Percentiles rank a stretch among this genome's conserved stretches.
These are phyloP conservation scores for Xylaria flabelliformis DNA, from an alignment of 495 filamentous ascomycete species.

Conservation along the genomic window DNA sequence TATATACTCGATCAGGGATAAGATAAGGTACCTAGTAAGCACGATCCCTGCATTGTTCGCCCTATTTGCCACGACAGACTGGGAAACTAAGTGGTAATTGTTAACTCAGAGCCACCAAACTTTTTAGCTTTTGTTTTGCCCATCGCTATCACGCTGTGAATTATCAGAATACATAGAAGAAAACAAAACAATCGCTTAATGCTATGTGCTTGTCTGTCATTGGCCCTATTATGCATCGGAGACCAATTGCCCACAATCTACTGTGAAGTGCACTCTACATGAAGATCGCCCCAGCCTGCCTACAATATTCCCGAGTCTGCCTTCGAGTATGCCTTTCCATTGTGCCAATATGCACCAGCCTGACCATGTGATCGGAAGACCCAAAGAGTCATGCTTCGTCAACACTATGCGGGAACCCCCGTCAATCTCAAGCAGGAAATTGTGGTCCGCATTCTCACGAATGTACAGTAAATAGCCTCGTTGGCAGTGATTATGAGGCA, in stretches of 20 bases:
- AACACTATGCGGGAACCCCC: not conserved
- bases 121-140: not conserved
- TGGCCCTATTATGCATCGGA: not conserved
- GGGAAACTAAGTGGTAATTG: not conserved
- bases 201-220: not conserved
- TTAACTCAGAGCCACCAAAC: not conserved
- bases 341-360: not conserved
- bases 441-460: not conserved
- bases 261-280: not conserved
- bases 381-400: not conserved
- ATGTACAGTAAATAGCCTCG: not conserved
- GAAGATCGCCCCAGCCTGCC: slow-evolving; percentile 16
- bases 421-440: not conserved
- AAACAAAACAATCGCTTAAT: not conserved
- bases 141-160: not conserved
- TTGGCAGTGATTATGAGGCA: not conserved
- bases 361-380: not conserved
- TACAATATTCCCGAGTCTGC: not conserved
- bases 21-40: slow-evolving; percentile 13
- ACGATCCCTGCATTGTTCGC: not conserved
- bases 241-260: not conserved
- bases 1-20: not conserved
- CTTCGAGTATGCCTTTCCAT: slow-evolving; percentile 2
- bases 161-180: not conserved
- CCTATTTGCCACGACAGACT: not conserved